Conservation (phyloP, 1,284 basidiomycete genomes). For the Pascua guehoae region DNA sequence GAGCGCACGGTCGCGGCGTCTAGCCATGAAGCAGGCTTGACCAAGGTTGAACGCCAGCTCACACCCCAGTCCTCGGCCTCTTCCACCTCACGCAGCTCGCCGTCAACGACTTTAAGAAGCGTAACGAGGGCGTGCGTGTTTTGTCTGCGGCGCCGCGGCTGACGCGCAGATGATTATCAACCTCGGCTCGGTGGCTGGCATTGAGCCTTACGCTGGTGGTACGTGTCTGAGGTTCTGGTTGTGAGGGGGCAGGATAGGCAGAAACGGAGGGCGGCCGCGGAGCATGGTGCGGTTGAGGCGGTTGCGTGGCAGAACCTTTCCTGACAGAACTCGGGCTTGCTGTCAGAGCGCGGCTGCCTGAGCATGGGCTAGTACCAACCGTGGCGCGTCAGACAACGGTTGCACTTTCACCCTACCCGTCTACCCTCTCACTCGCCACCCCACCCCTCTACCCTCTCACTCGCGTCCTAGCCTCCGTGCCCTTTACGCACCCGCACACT, state of each 20-base stretch:
- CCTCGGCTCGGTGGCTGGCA: constrained; percentile 86
- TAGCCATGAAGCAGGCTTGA: too few species aligned
- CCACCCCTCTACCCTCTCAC: not conserved
- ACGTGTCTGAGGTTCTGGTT: not conserved
- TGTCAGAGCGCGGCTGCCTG: too few species aligned
- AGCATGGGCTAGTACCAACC: too few species aligned
- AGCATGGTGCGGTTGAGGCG: too few species aligned
- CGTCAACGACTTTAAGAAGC: constrained; percentile 76
- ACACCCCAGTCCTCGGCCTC: constrained; percentile 35
- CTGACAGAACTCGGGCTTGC: too few species aligned
- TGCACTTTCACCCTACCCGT: too few species aligned
- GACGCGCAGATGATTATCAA: constrained; percentile 74
- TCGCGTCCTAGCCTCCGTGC: too few species aligned
- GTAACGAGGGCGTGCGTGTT: constrained; percentile 60
- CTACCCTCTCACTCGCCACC: too few species aligned
- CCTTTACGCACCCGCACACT: not conserved
- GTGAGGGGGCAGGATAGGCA: not conserved
- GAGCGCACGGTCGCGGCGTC: not conserved
- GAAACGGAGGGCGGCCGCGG: too few species aligned
- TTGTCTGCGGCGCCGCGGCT: not conserved
- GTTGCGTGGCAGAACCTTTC: too few species aligned
- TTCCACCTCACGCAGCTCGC: constrained; percentile 45
- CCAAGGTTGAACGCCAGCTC: not conserved
- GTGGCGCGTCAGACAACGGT: too few species aligned
- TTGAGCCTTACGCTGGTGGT: constrained; percentile 83